Evolutionary conservation across 73 alveolate species (phyloP).

Genomic region (Paramecium octaurelia): DNA sequence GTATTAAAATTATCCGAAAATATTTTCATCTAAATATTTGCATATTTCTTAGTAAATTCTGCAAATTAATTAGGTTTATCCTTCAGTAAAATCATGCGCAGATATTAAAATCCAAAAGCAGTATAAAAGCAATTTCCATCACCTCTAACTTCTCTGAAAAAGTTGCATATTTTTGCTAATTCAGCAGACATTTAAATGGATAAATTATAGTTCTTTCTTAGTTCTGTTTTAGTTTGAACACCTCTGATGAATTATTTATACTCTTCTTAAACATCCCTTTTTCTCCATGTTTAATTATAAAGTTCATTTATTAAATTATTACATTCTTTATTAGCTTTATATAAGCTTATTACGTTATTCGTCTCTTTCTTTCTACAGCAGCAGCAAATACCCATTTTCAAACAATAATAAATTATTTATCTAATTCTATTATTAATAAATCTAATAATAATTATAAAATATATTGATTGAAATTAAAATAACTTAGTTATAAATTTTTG

Average conservation of each 20-base stretch:
- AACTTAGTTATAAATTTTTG: neutral
- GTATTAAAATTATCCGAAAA: neutral
- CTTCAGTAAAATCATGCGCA: neutral
- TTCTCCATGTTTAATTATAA: neutral
- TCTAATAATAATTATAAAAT: neutral
- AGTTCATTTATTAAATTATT: neutral
- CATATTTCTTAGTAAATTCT: neutral
- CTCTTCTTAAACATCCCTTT: neutral
- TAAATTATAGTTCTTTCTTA: neutral
- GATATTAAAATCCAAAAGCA: neutral
- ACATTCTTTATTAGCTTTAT: neutral
- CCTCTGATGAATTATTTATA: neutral
- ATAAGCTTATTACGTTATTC: neutral
- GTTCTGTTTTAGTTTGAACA: neutral
- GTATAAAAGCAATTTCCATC: neutral
- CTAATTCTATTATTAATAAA: neutral
- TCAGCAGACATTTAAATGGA: neutral
- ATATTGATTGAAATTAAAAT: neutral
- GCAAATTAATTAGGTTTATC: neutral
- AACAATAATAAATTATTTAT: neutral
- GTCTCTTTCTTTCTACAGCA: neutral
- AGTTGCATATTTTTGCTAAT: neutral
- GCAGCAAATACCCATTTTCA: neutral
- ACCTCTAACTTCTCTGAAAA: neutral
- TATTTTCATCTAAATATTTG: neutral